Conservation (phyloP, 2,329 filamentous ascomycete genomes). For the Amauroascus niger region DNA sequence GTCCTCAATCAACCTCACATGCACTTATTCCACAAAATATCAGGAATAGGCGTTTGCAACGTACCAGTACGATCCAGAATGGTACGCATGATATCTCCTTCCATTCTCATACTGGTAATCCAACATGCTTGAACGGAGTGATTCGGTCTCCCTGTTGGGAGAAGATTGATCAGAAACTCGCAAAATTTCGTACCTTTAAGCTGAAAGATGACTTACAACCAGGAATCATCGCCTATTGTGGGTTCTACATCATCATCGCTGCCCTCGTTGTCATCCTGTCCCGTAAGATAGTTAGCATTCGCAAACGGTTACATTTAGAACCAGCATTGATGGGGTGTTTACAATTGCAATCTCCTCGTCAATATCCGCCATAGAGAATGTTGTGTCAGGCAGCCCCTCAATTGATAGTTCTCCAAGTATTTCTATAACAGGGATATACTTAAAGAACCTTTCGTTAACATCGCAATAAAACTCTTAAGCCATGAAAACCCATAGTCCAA, state of each 20-base stretch:
- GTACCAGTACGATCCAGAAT: slow-evolving; percentile 12
- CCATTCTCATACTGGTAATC: slow-evolving; percentile 15
- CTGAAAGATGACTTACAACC: neutral
- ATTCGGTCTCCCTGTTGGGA: neutral
- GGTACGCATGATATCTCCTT: slow-evolving; percentile 21
- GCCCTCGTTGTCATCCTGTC: neutral
- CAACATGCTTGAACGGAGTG: slow-evolving; percentile 10
- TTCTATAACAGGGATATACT: too few species aligned
- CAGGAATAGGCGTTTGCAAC: neutral
- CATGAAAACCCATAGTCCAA: too few species aligned
- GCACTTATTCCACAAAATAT: neutral
- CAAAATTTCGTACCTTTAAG: neutral
- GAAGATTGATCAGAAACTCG: neutral
- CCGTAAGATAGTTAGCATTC: neutral
- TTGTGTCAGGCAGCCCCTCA: too few species aligned
- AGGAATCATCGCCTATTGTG: neutral
- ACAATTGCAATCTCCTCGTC: slow-evolving; percentile 8
- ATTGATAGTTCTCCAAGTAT: too few species aligned
- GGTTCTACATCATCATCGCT: neutral
- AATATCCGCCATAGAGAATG: neutral
- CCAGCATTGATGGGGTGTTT: neutral
- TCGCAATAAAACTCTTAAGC: too few species aligned
- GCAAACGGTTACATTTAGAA: neutral
- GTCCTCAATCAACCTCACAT: neutral
- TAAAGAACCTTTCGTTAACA: too few species aligned